Conservation (phyloP, 2,329 filamentous ascomycete species). For the Teratosphaeria epicoccoides region DNA sequence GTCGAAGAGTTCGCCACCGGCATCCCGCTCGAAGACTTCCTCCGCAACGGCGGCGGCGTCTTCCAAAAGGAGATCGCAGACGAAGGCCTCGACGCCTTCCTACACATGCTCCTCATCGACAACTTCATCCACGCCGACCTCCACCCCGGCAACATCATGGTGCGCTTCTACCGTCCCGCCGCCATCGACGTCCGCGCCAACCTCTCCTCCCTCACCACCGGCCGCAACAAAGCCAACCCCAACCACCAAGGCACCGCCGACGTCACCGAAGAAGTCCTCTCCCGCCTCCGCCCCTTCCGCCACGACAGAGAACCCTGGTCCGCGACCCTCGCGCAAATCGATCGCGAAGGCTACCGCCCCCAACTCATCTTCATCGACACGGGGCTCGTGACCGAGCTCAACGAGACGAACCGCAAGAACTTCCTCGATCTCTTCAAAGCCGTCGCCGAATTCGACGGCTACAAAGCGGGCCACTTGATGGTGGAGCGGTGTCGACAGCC, state of each 20-base stretch:
- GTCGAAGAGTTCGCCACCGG: constrained; percentile 95
- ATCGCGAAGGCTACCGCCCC: constrained; percentile 78
- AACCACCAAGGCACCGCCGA: constrained; percentile 46
- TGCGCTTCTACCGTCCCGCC: constrained; percentile 84
- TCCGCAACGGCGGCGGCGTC: constrained; percentile 81
- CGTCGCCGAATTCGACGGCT: constrained; percentile 92
- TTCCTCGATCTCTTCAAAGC: constrained; percentile 94
- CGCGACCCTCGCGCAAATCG: constrained; percentile 62
- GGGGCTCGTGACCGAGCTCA: constrained; percentile 87
- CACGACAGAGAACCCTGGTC: constrained; percentile 58
- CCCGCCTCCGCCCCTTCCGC: constrained; percentile 64
- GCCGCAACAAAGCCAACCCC: constrained; percentile 20
- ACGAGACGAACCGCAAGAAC: constrained; percentile 72
- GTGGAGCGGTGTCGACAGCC: constrained; percentile 89
- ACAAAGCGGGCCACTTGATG: constrained; percentile 91
- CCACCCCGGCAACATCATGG: constrained; percentile 98
- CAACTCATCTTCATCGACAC: constrained; percentile 98
- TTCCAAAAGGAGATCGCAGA: constrained; percentile 93
- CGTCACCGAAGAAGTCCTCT: constrained; percentile 77
- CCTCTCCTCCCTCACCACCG: constrained; percentile 8
- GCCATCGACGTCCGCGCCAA: constrained; percentile 49
- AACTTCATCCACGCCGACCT: constrained; percentile 97
- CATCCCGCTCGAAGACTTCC: constrained; percentile 79
- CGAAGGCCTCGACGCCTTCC: constrained; percentile 87
- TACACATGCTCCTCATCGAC: constrained; percentile 92